Base-by-base conservation (phyloP, 805 yeast species). In the Dipodascopsis uninucleata region DNA sequence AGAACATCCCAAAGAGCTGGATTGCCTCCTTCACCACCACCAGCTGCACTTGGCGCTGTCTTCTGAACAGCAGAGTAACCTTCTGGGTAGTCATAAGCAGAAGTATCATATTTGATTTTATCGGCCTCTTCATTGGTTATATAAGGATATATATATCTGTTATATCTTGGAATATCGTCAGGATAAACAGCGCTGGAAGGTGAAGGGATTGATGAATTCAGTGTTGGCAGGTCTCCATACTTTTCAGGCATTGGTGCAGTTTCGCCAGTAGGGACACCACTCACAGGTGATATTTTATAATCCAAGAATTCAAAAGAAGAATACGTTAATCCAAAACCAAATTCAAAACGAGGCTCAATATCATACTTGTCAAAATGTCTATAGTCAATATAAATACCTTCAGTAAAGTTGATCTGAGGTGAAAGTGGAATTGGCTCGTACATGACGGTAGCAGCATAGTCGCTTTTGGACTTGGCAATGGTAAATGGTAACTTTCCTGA, bases 401-500 rank as follows among this genome's bases (percentile, higher is more conserved):
- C 67, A 22, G 59, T 60, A 18, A 49, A 53, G 26, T 66, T 59
- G 52, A 64, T 68, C 34, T 61, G 64, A 9, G 73, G 71, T 25
- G 53, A 49, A 1, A 71, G 71, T 37, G 66, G 56, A 20, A 58
- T 53, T 3, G 64, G 62, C 6, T 39, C 43, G 38, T 52, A 49
- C 5, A 39, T 14, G 10, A 66, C 60, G 28, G 62, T 67, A 37
- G 69, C 71, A 21, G 72, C 75, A 52, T 78, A 71, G 53, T 61
- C 80, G 41, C 57, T 62, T 39, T 63, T 65, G 49, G 74, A 72
- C 56, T 71, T 73, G 9, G 85, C 82, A 51, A 79, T 71, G 3
- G 85, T 77, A 57, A 79, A 78, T 1, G 85, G 83, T 28, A 80
- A 66, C 48, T 74, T 70, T 4, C 85, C 85, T 28, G 81, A 75